Evolutionary conservation across 2,329 filamentous ascomycete species (phyloP).

Genomic region (Mollisia scopiformis): DNA sequence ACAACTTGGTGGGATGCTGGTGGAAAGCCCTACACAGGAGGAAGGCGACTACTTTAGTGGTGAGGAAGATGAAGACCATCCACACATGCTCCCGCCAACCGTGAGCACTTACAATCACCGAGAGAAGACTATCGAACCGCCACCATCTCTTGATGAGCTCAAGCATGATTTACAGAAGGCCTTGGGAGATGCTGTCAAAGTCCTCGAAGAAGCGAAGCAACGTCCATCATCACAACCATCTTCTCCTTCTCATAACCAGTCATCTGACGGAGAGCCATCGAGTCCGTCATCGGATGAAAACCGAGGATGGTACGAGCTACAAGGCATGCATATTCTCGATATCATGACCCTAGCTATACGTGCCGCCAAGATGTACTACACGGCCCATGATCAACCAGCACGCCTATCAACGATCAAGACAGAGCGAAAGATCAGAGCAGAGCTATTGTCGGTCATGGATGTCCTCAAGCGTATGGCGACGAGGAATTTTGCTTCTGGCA

Average conservation of each 20-base stretch:
- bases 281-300: conserved; percentile 36
- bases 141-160: conserved; percentile 80
- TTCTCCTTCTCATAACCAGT: conserved; percentile 12
- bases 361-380: conserved; percentile 96
- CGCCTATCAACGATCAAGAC: conserved; percentile 84
- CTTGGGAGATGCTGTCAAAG: conserved; percentile 69
- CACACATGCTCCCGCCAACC: conserved; percentile 90
- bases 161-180: conserved; percentile 70
- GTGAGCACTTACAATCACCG: conserved; percentile 93
- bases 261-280: conserved; percentile 14
- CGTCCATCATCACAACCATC: conserved; percentile 29
- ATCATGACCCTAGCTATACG: conserved; percentile 94
- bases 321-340: conserved; percentile 90
- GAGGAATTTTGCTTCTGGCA: conserved; percentile 81
- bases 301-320: conserved; percentile 79
- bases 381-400: conserved; percentile 84
- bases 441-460: conserved; percentile 85
- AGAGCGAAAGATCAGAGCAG: conserved; percentile 81
- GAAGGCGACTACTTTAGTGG: conserved; percentile 49
- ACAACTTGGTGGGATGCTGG: conserved; percentile 35
- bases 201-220: conserved; percentile 61
- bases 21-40: conserved; percentile 43
- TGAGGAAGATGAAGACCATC: conserved; percentile 64
- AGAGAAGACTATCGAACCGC: conserved; percentile 78
- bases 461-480: conserved; percentile 90